phyloP scores from a whole-genome alignment of 2,329 filamentous ascomycete species.

The Nothopassalora personata region DNA sequence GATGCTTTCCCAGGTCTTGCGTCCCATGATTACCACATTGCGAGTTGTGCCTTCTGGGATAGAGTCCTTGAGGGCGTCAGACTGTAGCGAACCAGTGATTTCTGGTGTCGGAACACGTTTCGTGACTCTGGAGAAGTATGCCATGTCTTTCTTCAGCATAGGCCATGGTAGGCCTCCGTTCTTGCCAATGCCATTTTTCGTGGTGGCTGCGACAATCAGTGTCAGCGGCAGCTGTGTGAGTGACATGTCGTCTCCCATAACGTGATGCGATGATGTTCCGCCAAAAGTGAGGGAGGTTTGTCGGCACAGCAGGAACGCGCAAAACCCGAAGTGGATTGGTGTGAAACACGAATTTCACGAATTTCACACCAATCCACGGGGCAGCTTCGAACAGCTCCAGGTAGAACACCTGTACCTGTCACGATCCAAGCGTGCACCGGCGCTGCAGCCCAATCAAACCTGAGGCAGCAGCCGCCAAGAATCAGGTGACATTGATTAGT shows the following conservation, averaged over 20 bases:
- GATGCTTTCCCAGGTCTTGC: slow-evolving; percentile 94
- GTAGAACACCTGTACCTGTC: too few relatives aligned
- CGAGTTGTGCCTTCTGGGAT: slow-evolving; percentile 18
- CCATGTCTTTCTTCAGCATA: slow-evolving; percentile 83
- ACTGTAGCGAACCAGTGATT: slow-evolving; percentile 27
- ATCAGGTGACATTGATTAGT: too few relatives aligned
- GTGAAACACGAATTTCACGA: not conserved
- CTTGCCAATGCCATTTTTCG: slow-evolving; percentile 77
- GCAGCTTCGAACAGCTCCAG: too few relatives aligned
- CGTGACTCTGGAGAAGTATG: slow-evolving; percentile 88
- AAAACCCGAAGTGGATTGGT: not conserved
- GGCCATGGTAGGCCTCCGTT: slow-evolving; percentile 81
- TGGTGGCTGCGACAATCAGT: slow-evolving; percentile 92
- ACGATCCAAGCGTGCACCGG: too few relatives aligned
- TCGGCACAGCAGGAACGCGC: not conserved
- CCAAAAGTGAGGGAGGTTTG: not conserved
- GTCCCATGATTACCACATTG: slow-evolving; percentile 86
- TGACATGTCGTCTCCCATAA: slow-evolving; percentile 27
- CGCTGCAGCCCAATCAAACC: too few relatives aligned
- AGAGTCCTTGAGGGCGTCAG: slow-evolving; percentile 20
- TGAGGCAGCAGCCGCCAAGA: too few relatives aligned
- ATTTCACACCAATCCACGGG: too few relatives aligned
- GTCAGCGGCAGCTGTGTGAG: slow-evolving; percentile 51
- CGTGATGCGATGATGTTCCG: not conserved
- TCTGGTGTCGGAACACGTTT: slow-evolving; percentile 58